Base-by-base conservation (phyloP, 352 stramenopile species). In the Pelagophyceae sp. region DNA sequence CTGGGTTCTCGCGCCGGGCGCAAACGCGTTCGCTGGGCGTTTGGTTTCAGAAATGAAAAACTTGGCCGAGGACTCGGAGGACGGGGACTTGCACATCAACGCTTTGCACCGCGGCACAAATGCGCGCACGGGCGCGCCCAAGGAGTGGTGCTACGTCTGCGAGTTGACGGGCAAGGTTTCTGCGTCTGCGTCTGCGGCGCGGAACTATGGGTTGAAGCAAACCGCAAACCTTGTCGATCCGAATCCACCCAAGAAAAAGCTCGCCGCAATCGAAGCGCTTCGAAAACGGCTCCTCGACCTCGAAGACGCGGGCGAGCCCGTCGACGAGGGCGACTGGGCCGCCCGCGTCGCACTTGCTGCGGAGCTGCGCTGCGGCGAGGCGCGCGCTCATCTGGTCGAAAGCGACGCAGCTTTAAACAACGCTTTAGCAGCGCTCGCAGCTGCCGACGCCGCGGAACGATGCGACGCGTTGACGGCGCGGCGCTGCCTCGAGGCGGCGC, bases 141-240 rank as follows among this genome's bases (percentile, higher is more conserved):
- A 33, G 64, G 67, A 74, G 15, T 37, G 67, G 67, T 31, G 67
- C 67, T 74, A 35, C 67, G 67, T 74, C 33, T 74, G 67, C 67
- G 67, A 74, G 38, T 37, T 74, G 15, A 38, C 17, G 17, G 67
- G 67, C 67, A 6, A 37, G 33, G 23, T 11, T 1, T 6, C 23
- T 5, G 67, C 67, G 2, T 74, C 67, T 2, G 67, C 31, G 15
- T 33, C 2, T 2, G 5, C 67, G 1, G 31, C 31, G 15, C 11
- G 1, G 27, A 50, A 58, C 5, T 31, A 58, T 19, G 5, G 29
- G 17, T 0, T 19, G 35, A 74, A 50, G 67, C 67, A 74, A 5
- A 3, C 3, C 6, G 6, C 33, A 1, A 5, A 20, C 29, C 61
- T 71, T 35, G 61, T 11, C 61, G n/a, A 45, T 2, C 15, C 2